Base-by-base conservation (phyloP, 805 yeast species). In the Candida maris region DNA sequence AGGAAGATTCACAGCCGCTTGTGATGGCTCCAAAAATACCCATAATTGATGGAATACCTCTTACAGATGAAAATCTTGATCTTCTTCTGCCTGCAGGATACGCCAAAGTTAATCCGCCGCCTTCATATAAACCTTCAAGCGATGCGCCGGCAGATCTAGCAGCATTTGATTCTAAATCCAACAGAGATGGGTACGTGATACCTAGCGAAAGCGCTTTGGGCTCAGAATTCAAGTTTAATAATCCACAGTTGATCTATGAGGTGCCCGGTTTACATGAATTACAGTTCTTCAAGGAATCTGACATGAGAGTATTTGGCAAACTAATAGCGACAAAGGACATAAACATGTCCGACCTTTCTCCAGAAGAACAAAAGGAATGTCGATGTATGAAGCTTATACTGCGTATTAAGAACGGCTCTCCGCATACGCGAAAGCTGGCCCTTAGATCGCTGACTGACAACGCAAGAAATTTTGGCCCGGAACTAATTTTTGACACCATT, bases 371-470 rank as follows among this genome's bases (percentile, higher is more conserved):
- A 29, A 71, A 71, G 32, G 88, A 82, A 46, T 59, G 77, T 6
- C 70, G 71, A 34, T 75, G 85, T 16, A 67, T 84, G 75, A 71
- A 71, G 30, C 61, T 86, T 18, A 61, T 91, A 14, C 59, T 88
- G 17, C 75, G 73, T 44, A 70, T 88, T 27, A 88, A 87, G 52
- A 88, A 89, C 57, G 96, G 96, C 3, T 62, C 79, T 14, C 84
- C 85, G 5, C 58, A 67, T 0, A 67, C 70, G 6, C 70, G 98
- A 33, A 89, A 85, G 52, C 60, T 64, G 12, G 81, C 96, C 0
- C 57, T 86, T 59, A 68, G 89, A 38, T 68, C 74, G 27, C 57
- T 89, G 17, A 73, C 83, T 2, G 86, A 79, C 31, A 71, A 71
- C 41, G 81, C 93, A 0, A 61, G 68, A 6, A 64, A 61, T 10